Evolutionary conservation across 108 stramenopile genomes (phyloP).

Genomic region (Pseudonitzschia pungens): DNA sequence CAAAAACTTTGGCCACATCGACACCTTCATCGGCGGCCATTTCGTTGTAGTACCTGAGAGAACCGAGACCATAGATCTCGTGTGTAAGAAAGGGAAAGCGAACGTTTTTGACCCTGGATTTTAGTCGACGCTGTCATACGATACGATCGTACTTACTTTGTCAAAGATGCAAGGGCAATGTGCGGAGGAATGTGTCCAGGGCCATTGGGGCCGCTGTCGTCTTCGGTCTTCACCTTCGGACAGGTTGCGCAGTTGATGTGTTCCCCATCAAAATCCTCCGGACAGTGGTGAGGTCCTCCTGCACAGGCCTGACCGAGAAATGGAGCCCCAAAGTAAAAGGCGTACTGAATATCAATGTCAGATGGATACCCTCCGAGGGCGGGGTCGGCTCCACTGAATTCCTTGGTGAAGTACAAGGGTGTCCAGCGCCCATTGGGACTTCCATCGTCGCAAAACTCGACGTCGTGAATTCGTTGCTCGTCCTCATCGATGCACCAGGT

Average conservation of each 20-base stretch:
- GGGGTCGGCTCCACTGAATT: not conserved
- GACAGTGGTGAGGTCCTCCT: not conserved
- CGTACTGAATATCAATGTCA: slow-evolving; percentile 2
- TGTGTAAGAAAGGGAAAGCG: no score
- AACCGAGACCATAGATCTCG: no score
- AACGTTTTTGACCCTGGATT: no score
- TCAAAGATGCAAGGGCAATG: not conserved
- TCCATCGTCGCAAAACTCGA: slow-evolving; percentile 7
- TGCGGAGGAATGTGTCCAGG: slow-evolving; percentile 9
- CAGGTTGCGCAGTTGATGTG: not conserved
- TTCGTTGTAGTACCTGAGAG: not conserved
- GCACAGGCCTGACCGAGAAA: slow-evolving; percentile 6
- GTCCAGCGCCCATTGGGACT: slow-evolving; percentile 1
- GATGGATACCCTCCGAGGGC: not conserved
- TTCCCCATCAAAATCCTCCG: slow-evolving; percentile 8
- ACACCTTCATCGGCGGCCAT: not conserved
- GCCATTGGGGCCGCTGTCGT: not conserved
- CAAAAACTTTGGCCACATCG: not conserved
- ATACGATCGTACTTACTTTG: not conserved
- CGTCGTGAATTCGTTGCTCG: not conserved
- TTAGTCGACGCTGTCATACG: no score
- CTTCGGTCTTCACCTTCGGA: not conserved
- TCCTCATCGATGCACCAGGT: slow-evolving; percentile 13
- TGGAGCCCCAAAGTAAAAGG: not conserved
- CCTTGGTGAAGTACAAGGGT: not conserved